Percentiles rank a stretch among this genome's conserved stretches.
These are phyloP conservation scores for Solanum hybrid DNA, from an alignment of 305 asterid genomes.

Conservation along the genomic window DNA sequence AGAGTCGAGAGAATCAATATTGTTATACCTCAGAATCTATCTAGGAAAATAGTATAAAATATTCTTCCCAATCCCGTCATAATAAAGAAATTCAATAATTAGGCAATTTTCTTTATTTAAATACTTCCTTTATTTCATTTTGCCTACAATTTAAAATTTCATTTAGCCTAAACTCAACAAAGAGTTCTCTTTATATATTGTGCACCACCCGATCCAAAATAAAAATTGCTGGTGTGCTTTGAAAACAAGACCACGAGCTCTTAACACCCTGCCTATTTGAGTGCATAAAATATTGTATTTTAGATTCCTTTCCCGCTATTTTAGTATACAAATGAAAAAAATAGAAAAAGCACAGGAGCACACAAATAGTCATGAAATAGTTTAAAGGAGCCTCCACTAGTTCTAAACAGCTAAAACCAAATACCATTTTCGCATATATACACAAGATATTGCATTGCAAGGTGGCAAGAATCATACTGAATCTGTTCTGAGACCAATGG, in stretches of 20 bases:
- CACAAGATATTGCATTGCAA: not conserved
- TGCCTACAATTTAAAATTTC: not conserved
- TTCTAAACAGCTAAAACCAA: not conserved
- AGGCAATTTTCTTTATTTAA: not conserved
- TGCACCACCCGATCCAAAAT: not conserved
- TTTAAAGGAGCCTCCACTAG: not conserved
- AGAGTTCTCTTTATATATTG: not conserved
- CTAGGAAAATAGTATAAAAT: not conserved
- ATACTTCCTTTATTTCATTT: not conserved
- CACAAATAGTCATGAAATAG: not conserved
- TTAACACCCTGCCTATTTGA: not conserved
- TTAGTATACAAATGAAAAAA: not conserved
- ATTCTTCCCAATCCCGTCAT: not conserved
- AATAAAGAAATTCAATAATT: not conserved
- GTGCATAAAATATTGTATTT: not conserved
- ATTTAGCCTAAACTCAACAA: not conserved
- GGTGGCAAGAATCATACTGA: not conserved
- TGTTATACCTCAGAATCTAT: not conserved
- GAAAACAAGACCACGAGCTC: not conserved
- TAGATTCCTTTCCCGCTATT: not conserved
- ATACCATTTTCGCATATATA: not conserved
- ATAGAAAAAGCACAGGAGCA: not conserved
- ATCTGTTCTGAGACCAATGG: not conserved
- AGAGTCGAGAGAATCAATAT: not conserved
- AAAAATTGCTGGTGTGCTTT: not conserved